Evolutionary conservation across 495 filamentous ascomycete species (phyloP), one percentile per base, ranked within the genome.

Genomic region (Trichoderma reesei): DNA sequence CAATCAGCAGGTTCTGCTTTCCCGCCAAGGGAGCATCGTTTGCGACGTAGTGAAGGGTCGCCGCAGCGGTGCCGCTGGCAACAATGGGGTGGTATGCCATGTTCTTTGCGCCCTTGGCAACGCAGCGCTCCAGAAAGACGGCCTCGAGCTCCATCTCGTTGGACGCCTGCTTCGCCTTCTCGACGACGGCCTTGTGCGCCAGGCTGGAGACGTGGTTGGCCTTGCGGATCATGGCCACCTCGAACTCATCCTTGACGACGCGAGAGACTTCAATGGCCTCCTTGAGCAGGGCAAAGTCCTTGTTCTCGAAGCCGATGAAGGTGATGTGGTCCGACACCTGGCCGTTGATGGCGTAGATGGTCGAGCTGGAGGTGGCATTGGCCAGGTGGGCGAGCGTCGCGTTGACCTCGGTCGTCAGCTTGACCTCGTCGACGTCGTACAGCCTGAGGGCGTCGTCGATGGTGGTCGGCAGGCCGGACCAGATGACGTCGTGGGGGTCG

Each of bases 401-500:
- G 73, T 92, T 90, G 65, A 96, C 74, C 48, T 92, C 87, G 61
- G 79, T 84, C 6, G 86, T 87, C 64, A 83, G 82, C 33, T 80
- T 80, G 65, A 91, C 90, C 8, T 80, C 78, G 68, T 97, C 94
- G 69, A 98, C 84, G 69, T 98, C 92, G 76, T 89, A 97, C 34
- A 82, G 82, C 36, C 84, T 71, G 48, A 83, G 71, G 20, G 92
- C 92, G 71, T 96, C 88, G n/a, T 87, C 78, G 39, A 77, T 71
- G 7, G 85, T 87, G 64, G 96, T 72, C 0, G 95, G 95, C 26
- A 98, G 83, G 36, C 95, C 95, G 33, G 88, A 88, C 95, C 95
- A 99, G 68, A 98, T 90, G n/a, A 98, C 94, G 46, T 85, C 86
- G 37, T 95, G 90, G 51, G 91, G 85, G 63, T 95, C 85, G 70